phyloP scores from a whole-genome alignment of 2,329 filamentous ascomycete genomes.

The Microdochium paspali region DNA sequence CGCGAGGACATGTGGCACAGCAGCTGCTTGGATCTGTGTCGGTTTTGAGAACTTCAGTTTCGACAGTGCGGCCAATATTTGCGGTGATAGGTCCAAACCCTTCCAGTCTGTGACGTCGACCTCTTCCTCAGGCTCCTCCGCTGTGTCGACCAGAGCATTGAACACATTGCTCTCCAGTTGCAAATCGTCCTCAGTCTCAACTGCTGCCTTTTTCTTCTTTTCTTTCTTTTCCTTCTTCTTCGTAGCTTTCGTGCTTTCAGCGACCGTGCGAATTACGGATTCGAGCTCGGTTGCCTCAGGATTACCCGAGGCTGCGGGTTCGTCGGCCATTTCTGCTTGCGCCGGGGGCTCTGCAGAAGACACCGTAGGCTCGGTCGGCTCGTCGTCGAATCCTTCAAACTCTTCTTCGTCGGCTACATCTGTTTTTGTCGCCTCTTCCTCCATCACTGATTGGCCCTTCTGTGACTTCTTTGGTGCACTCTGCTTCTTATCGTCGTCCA shows the following conservation, averaged over 20 bases:
- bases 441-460: constrained; percentile 7
- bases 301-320: constrained; percentile 10
- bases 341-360: neutral
- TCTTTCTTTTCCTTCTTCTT: constrained; percentile 21
- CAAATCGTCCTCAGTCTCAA: constrained; percentile 22
- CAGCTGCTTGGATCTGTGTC: constrained; percentile 68
- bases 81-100: constrained; percentile 60
- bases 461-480: constrained; percentile 7
- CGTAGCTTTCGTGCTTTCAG: constrained; percentile 8
- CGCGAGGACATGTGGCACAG: constrained; percentile 73
- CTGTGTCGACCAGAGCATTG: constrained; percentile 37
- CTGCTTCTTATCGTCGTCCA: neutral
- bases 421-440: constrained; percentile 6
- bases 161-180: constrained; percentile 42
- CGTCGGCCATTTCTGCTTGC: constrained; percentile 10
- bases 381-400: constrained; percentile 58
- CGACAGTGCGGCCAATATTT: constrained; percentile 64
- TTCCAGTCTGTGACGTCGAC: constrained; percentile 74
- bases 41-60: constrained; percentile 73
- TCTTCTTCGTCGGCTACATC: constrained; percentile 35
- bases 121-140: constrained; percentile 46
- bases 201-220: constrained; percentile 20
- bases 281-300: constrained; percentile 4
- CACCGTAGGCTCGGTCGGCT: constrained; percentile 13
- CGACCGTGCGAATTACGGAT: neutral